These are phyloP conservation scores for Candida freyschussii DNA, from an alignment of 1,139 yeast genomes.

Conservation along the genomic window DNA sequence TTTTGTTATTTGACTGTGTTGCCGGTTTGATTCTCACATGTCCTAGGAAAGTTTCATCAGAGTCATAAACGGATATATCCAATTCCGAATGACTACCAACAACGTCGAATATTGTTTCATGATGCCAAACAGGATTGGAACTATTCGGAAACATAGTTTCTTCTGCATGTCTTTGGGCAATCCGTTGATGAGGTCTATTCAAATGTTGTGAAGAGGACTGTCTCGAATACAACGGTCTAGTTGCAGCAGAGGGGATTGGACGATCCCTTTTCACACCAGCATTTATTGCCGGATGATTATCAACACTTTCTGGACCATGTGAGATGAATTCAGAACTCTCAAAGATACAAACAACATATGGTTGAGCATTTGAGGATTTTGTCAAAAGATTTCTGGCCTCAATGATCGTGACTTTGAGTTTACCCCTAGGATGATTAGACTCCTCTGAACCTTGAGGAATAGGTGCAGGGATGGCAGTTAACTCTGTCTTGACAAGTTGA, in stretches of 20 bases:
- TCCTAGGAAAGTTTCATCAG: conserved; percentile 82
- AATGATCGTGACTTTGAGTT: conserved; percentile 70
- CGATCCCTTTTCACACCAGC: conserved; percentile 14
- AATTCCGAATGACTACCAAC: conserved; percentile 77
- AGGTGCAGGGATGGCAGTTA: conserved; percentile 4
- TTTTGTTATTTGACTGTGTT: conserved; percentile 40
- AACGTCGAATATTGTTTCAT: conserved; percentile 88
- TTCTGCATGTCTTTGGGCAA: conserved; percentile 8
- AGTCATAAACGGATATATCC: conserved; percentile 84
- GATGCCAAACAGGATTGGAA: conserved; percentile 81
- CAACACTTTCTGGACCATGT: conserved; percentile 67
- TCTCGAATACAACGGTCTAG: conserved; percentile 49
- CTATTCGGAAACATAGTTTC: conserved; percentile 17
- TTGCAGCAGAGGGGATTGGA: conserved; percentile 20
- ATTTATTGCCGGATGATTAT: conserved; percentile 31
- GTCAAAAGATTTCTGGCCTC: conserved; percentile 71
- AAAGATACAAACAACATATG: conserved; percentile 90
- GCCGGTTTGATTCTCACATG: conserved; percentile 72
- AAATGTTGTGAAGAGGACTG: conserved; percentile 65
- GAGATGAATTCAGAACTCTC: conserved; percentile 90
- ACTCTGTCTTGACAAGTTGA: conserved; percentile 1
- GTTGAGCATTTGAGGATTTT: conserved; percentile 52
- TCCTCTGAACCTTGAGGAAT: conserved; percentile 2
- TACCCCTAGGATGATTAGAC: conserved; percentile 56
- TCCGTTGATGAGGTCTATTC: conserved; percentile 31